A percentile compares a stretch with the other conserved stretches of the same genome.
Conservation (phyloP, 306 rosid genomes). For the Dicorynia guianensis region DNA sequence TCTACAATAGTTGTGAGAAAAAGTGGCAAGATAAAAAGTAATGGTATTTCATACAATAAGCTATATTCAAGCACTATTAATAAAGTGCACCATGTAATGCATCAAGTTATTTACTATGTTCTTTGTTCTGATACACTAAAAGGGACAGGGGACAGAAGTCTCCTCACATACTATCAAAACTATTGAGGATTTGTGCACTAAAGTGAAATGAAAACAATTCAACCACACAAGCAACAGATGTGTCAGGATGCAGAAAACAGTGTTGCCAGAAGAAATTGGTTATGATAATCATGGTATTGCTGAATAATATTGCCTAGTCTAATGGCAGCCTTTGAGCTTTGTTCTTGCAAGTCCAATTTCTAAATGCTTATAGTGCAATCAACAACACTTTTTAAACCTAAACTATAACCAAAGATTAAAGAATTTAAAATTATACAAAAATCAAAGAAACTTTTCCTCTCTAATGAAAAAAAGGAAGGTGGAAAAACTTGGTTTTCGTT, state of each 20-base stretch:
- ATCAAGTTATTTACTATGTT: background rate
- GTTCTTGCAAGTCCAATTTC: conserved; percentile 1
- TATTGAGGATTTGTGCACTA: conserved; percentile 5
- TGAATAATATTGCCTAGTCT: background rate
- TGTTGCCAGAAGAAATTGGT: background rate
- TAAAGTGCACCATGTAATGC: conserved; percentile 32
- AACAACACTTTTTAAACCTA: background rate
- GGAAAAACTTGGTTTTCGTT: background rate
- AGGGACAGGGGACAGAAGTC: conserved; percentile 13
- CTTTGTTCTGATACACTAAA: conserved; percentile 12
- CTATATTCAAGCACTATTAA: conserved; percentile 29
- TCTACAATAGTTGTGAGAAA: conserved; percentile 22
- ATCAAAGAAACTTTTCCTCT: too few relatives aligned
- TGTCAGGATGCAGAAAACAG: conserved; percentile 27
- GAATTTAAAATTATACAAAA: too few relatives aligned
- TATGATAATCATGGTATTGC: conserved; percentile 24
- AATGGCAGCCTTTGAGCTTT: conserved; percentile 17
- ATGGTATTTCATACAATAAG: background rate
- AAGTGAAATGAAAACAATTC: conserved; percentile 23
- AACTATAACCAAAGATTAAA: too few relatives aligned
- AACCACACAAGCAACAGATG: background rate
- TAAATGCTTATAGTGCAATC: background rate
- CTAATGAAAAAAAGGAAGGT: too few relatives aligned
- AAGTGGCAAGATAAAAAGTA: conserved; percentile 30
- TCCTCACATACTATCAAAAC: conserved; percentile 22